These are phyloP conservation scores for Mitragyna speciosa DNA, from an alignment of 257 asterid genomes.

Conservation along the genomic window DNA sequence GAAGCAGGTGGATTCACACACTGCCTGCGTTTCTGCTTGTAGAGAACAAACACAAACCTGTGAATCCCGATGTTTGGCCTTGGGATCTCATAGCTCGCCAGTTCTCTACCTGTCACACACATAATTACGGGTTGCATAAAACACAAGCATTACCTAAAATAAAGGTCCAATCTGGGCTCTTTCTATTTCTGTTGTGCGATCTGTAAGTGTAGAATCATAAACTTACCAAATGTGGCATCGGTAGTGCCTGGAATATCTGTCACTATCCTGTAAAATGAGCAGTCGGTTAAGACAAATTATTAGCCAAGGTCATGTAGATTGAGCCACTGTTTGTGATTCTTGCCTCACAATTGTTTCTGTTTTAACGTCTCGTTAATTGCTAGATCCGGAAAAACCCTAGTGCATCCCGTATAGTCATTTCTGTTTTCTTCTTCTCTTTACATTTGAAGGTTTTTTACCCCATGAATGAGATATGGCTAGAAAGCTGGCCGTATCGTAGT, in stretches of 20 bases:
- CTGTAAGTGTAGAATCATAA: too few species aligned
- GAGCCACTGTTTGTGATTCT: neutral
- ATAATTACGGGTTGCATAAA: neutral
- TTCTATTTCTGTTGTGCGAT: neutral
- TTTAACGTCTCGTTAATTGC: neutral
- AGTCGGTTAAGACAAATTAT: neutral
- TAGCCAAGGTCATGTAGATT: neutral
- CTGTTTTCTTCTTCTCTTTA: neutral
- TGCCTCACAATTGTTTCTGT: neutral
- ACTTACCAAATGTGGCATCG: slow-evolving; percentile 77
- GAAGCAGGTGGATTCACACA: slow-evolving; percentile 56
- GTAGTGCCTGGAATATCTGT: slow-evolving; percentile 95
- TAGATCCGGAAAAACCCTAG: slow-evolving; percentile 10
- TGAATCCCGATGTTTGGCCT: slow-evolving; percentile 80
- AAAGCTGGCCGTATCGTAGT: too few species aligned
- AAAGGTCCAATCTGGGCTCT: neutral
- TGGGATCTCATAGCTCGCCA: slow-evolving; percentile 66
- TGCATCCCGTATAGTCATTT: neutral
- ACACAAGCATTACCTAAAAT: neutral
- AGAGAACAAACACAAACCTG: slow-evolving; percentile 74
- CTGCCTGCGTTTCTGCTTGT: slow-evolving; percentile 59
- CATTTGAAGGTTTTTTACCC: too few species aligned
- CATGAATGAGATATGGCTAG: too few species aligned
- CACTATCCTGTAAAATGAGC: slow-evolving; percentile 57
- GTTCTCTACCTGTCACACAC: slow-evolving; percentile 50